phyloP scores from a whole-genome alignment of 345 rosid species.

The Syzygium aromaticum region DNA sequence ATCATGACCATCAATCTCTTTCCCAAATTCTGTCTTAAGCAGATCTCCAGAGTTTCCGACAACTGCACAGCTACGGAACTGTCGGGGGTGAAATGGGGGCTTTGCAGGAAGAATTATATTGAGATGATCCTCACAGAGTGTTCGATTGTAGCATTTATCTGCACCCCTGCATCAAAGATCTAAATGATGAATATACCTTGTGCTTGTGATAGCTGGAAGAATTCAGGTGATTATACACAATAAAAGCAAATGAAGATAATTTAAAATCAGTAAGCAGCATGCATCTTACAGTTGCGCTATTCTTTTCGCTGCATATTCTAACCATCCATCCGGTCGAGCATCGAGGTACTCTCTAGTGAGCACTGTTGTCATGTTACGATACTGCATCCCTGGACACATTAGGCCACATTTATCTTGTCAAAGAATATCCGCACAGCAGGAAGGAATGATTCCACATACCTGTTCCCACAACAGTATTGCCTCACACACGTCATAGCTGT shows the following conservation, averaged over 20 bases:
- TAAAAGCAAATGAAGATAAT: not conserved
- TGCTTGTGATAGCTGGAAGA: not conserved
- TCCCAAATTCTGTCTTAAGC: constrained; percentile 72
- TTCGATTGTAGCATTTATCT: constrained; percentile 67
- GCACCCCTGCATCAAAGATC: constrained; percentile 53
- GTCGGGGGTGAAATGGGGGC: constrained; percentile 82
- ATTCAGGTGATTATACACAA: not conserved
- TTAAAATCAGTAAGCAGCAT: not conserved
- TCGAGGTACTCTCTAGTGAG: constrained; percentile 94
- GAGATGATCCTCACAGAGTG: constrained; percentile 87
- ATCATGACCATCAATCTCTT: constrained; percentile 92
- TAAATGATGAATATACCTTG: not conserved
- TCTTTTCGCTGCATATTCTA: constrained; percentile 87
- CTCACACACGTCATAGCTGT: constrained; percentile 75
- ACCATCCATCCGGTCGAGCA: constrained; percentile 89
- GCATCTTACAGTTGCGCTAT: constrained; percentile 78
- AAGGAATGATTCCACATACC: constrained; percentile 31
- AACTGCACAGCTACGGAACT: constrained; percentile 78
- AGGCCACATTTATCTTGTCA: constrained; percentile 6
- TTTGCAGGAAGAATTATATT: constrained; percentile 73
- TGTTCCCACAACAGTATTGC: constrained; percentile 93
- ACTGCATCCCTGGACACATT: constrained; percentile 43
- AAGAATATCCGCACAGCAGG: not conserved
- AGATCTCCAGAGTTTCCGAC: constrained; percentile 98
- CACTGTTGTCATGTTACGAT: constrained; percentile 94